Base-by-base conservation (phyloP, 441 rosid species). In the Croton setiger region DNA sequence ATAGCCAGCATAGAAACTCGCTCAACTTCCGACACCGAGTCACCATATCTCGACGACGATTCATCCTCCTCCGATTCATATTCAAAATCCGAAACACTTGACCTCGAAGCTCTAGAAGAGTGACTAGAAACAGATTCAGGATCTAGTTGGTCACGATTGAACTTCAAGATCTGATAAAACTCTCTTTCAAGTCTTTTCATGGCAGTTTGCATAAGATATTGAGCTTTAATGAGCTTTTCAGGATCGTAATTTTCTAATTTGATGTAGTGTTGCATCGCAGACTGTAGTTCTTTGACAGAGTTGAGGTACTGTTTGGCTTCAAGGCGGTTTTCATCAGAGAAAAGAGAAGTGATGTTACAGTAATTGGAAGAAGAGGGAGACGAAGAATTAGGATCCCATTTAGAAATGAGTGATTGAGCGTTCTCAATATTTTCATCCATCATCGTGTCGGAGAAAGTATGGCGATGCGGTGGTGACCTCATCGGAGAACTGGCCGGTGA, bases 131-230 rank as follows among this genome's bases (percentile, higher is more conserved):
- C 84, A 0, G 90, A 88, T 35, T 88, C 93, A 0, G 81, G 75
- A 36, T 82, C 85, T 0, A 82, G 66, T 59, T 67, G 18, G n/a
- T 68, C 79, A 6, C 78, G 62, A 15, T 76, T 79, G 0, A 87
- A 58, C 69, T 83, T 88, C 70, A 92, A 68, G 49, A 86, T 78
- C 53, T 69, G 80, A 45, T 84, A 79, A 61, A 92, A 87, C 79
- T 92, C 98, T 68, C 66, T 85, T 70, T 86, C 83, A 17, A 92
- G 74, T 49, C 86, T 71, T 73, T 81, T 87, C 89, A 90, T 90
- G 55, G 96, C 91, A 3, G 61, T 70, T n/a, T 81, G 85, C 93
- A 87, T 90, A 43, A 92, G 81, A 17, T 21, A 68, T 8, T 82
- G 90, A 15, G 93, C 87, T n/a, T 18, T 76, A 7, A 73, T 78